A percentile compares a stretch with the other conserved stretches of the same genome.
phyloP scores from a whole-genome alignment of 805 yeast species.

The Schizosaccharomyces osmophilus region DNA sequence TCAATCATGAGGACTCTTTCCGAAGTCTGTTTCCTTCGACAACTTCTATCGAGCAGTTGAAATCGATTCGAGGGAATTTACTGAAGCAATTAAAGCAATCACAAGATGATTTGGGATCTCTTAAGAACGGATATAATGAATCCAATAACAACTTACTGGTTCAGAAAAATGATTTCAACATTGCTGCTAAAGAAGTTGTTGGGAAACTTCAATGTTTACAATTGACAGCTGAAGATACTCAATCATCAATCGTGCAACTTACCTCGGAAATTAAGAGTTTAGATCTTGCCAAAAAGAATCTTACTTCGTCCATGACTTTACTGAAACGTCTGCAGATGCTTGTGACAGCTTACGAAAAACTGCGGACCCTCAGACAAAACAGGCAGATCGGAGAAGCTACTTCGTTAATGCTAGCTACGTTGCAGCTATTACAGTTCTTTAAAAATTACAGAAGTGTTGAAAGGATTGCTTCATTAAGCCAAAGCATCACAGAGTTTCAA shows the following conservation, averaged over 20 bases:
- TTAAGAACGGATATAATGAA: not conserved
- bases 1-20: too few species aligned
- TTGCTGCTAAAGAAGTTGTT: not conserved
- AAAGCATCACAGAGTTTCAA: conserved; percentile 34
- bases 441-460: conserved; percentile 62
- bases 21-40: too few species aligned
- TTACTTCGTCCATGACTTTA: conserved; percentile 65
- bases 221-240: not conserved
- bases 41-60: too few species aligned
- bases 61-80: too few species aligned
- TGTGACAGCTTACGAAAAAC: conserved; percentile 42
- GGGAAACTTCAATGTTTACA: not conserved
- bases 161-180: not conserved
- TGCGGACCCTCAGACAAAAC: conserved; percentile 11
- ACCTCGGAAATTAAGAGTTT: conserved; percentile 55
- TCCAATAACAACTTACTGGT: not conserved
- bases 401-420: conserved; percentile 27
- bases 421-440: conserved; percentile 48
- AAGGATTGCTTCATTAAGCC: conserved; percentile 44
- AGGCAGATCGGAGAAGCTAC: not conserved
- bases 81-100: too few species aligned
- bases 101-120: too few species aligned
- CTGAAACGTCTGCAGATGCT: conserved; percentile 72
- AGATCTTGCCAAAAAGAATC: conserved; percentile 62
- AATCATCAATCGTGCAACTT: conserved; percentile 16